phyloP scores from a whole-genome alignment of 495 filamentous ascomycete genomes.

The Penicillium paradoxum region DNA sequence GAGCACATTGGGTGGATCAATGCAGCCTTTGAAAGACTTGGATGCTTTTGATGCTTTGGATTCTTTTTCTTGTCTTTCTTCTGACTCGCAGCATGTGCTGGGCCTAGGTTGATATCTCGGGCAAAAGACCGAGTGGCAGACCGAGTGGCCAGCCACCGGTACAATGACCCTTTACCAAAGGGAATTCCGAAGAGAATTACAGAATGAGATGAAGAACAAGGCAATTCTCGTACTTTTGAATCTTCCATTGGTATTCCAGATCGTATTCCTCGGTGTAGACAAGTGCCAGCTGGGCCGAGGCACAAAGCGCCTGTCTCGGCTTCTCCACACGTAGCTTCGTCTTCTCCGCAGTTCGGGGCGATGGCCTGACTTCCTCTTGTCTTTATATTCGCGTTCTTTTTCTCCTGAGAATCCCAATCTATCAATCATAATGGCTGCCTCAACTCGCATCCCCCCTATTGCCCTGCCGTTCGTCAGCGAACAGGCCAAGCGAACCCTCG shows the following conservation, averaged over 20 bases:
- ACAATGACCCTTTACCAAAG: too few species aligned
- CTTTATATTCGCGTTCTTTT: constrained; percentile 16
- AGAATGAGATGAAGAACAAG: too few species aligned
- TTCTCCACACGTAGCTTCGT: constrained; percentile 21
- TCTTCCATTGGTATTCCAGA: too few species aligned
- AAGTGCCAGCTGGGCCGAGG: constrained; percentile 29
- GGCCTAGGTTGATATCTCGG: too few species aligned
- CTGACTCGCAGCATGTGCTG: too few species aligned
- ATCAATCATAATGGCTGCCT: constrained; percentile 49
- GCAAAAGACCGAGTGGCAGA: too few species aligned
- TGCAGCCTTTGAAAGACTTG: background rate
- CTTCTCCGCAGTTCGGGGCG: constrained; percentile 23
- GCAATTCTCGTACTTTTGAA: too few species aligned
- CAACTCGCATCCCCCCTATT: constrained; percentile 61
- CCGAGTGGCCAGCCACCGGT: too few species aligned
- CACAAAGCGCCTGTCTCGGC: constrained; percentile 23
- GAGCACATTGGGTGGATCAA: constrained; percentile 6
- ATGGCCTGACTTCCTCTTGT: constrained; percentile 9
- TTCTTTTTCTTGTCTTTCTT: too few species aligned
- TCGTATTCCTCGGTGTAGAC: too few species aligned
- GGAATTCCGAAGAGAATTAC: too few species aligned
- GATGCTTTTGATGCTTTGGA: background rate
- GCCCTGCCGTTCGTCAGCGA: constrained; percentile 70
- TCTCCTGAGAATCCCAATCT: background rate
- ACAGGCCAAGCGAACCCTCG: constrained; percentile 67